Conservation (phyloP, 805 yeast species). For the Saccharomycopsis sp. region DNA sequence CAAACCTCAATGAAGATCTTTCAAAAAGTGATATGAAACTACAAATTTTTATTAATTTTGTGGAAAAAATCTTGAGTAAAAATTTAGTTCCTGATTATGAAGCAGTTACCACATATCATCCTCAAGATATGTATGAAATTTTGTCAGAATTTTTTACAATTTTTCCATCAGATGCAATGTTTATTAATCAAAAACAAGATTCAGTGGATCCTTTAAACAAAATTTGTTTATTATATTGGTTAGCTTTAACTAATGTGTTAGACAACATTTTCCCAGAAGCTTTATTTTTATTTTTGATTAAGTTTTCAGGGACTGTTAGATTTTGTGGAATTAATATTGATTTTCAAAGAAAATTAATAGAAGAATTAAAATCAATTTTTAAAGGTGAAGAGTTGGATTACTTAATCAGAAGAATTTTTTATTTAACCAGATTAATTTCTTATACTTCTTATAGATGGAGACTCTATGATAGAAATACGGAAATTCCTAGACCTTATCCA, state of each 20-base stretch:
- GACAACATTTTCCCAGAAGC: constrained; percentile 10
- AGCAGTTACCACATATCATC: no score
- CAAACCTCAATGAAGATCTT: no score
- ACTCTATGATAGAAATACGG: constrained; percentile 1
- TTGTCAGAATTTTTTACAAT: not conserved
- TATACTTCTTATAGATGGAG: constrained; percentile 5
- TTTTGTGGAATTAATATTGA: constrained; percentile 5
- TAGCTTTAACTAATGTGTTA: constrained; percentile 1
- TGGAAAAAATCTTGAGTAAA: no score
- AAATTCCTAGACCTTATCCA: constrained; percentile 3
- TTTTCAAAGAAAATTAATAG: not conserved
- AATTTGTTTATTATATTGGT: constrained; percentile 7
- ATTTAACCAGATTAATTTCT: constrained; percentile 5
- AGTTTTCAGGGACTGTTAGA: constrained; percentile 4
- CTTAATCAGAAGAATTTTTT: constrained; percentile 1
- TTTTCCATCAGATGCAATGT: not conserved
- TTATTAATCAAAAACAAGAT: not conserved
- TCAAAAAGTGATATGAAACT: no score
- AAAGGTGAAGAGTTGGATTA: constrained; percentile 1
- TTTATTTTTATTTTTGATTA: constrained; percentile 3
- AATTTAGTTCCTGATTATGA: no score
- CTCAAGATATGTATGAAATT: not conserved
- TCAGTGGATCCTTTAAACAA: constrained; percentile 1
- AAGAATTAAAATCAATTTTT: not conserved
- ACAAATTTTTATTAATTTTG: no score